A percentile compares a stretch with the other conserved stretches of the same genome.
Conservation (phyloP, 2,329 filamentous ascomycete genomes). For the Sporothrix mexicana region DNA sequence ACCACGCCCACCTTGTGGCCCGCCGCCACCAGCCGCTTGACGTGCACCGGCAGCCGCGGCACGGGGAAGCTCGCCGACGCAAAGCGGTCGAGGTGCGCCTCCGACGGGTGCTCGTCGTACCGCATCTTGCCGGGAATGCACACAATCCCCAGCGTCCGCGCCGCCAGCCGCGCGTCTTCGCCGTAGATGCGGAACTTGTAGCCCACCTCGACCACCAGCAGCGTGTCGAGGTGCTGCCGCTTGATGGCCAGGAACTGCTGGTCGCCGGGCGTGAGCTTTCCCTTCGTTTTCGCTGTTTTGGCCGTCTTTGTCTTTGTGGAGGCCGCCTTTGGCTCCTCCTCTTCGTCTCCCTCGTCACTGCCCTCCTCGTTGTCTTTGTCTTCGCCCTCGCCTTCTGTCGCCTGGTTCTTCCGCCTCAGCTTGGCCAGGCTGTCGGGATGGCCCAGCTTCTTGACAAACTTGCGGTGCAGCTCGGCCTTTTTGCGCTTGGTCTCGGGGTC, state of each 20-base stretch:
- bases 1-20: conserved; percentile 97
- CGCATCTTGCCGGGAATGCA: conserved; percentile 95
- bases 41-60: conserved; percentile 88
- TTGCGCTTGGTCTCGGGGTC: conserved; percentile 43
- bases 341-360: conserved; percentile 46
- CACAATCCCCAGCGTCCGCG: conserved; percentile 90
- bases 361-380: conserved; percentile 62
- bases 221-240: conserved; percentile 82
- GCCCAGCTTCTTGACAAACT: conserved; percentile 90
- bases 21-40: conserved; percentile 87
- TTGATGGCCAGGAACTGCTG: conserved; percentile 94
- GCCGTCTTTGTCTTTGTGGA: conserved; percentile 69
- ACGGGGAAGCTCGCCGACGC: conserved; percentile 96
- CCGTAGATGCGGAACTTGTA: conserved; percentile 99
- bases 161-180: conserved; percentile 87
- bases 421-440: conserved; percentile 79
- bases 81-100: conserved; percentile 89
- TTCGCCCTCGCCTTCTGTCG: conserved; percentile 58
- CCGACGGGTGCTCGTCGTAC: conserved; percentile 92
- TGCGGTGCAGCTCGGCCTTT: conserved; percentile 76
- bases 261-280: conserved; percentile 93
- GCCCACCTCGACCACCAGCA: conserved; percentile 92
- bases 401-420: conserved; percentile 64
- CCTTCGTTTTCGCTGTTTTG: conserved; percentile 37
- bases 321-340: neutral